phyloP scores from a whole-genome alignment of 495 filamentous ascomycete species.

The Podospora comata region DNA sequence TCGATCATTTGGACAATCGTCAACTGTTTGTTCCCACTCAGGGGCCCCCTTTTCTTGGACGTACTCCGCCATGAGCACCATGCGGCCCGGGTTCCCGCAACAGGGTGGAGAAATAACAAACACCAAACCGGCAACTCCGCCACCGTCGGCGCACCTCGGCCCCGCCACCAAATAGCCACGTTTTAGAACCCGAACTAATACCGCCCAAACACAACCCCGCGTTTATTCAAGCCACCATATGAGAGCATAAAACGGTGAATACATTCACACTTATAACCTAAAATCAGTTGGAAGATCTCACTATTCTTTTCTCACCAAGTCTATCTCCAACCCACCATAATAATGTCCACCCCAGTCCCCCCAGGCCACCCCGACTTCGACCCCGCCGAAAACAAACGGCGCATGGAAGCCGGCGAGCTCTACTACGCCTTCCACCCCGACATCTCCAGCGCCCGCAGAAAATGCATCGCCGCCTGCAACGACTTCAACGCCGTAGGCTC shows the following conservation, averaged over 20 bases:
- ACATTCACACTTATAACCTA: background rate
- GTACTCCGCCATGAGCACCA: background rate
- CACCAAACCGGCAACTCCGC: background rate
- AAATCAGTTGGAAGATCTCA: background rate
- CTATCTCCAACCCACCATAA: background rate
- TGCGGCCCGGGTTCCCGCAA: background rate
- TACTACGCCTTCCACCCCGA: constrained; percentile 49
- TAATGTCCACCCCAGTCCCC: background rate
- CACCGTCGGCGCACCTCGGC: background rate
- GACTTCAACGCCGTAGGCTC: constrained; percentile 56
- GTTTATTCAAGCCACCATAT: background rate
- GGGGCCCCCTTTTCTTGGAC: background rate
- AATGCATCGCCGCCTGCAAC: constrained; percentile 57
- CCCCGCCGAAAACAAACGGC: constrained; percentile 43
- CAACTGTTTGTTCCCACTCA: background rate
- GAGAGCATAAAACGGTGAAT: background rate
- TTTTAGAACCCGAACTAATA: background rate
- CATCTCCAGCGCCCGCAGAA: constrained; percentile 51
- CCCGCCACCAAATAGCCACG: background rate
- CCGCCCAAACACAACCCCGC: no score
- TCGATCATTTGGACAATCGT: background rate
- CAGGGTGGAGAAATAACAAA: background rate
- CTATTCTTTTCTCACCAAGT: background rate
- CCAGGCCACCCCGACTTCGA: constrained; percentile 19
- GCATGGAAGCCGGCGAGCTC: constrained; percentile 51